Evolutionary conservation across 2,329 filamentous ascomycete genomes (phyloP).

Genomic region (Hymenoscyphus repandus): DNA sequence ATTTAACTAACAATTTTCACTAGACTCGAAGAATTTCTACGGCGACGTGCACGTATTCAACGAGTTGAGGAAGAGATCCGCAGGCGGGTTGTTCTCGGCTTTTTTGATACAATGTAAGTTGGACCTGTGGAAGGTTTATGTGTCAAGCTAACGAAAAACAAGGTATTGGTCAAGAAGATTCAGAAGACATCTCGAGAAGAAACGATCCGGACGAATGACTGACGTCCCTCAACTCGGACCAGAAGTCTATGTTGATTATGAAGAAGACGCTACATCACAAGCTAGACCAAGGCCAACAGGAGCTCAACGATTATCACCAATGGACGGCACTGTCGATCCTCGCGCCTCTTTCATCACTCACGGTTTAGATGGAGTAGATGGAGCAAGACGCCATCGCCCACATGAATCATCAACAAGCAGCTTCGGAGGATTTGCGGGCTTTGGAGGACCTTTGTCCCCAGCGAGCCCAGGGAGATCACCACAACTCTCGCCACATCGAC

Average conservation of each 20-base stretch:
- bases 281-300: conserved; percentile 9
- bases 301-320: conserved; percentile 23
- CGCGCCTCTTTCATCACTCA: conserved; percentile 28
- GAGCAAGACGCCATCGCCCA: conserved; percentile 19
- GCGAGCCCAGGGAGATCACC: conserved; percentile 20
- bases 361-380: conserved; percentile 28
- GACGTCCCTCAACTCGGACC: conserved; percentile 74
- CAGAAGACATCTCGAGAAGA: conserved; percentile 66
- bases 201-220: conserved; percentile 71
- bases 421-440: conserved; percentile 1
- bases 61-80: conserved; percentile 93
- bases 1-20: conserved; percentile 27
- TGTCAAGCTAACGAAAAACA: conserved; percentile 18
- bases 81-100: conserved; percentile 83
- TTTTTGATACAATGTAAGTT: conserved; percentile 82
- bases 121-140: conserved; percentile 7
- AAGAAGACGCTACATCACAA: conserved; percentile 38
- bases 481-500: conserved; percentile 32
- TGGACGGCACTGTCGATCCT: conserved; percentile 17
- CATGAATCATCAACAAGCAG: conserved; percentile 14
- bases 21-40: conserved; percentile 88
- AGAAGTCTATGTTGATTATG: conserved; percentile 84
- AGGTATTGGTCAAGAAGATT: conserved; percentile 82
- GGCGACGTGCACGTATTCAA: conserved; percentile 82
- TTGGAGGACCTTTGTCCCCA: conserved; percentile 15